Evolutionary conservation across 176 grass and related monocot species (phyloP).

Genomic region (Aegilops bicornis): DNA sequence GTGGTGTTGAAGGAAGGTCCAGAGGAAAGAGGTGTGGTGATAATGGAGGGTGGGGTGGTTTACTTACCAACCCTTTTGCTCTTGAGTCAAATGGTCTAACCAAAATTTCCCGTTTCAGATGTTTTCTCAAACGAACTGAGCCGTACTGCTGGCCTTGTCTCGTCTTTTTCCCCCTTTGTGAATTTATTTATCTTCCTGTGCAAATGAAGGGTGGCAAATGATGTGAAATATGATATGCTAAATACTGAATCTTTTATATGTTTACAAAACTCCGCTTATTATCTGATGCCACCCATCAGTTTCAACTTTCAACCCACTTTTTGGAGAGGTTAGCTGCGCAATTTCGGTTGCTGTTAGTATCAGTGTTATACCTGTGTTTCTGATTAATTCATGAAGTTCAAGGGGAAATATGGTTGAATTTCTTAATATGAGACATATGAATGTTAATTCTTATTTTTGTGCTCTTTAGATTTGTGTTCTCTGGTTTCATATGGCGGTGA

Average conservation of each 20-base stretch:
- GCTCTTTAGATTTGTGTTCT: not conserved
- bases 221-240: slow-evolving; percentile 48
- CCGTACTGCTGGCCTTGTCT: too few species aligned
- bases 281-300: slow-evolving; percentile 39
- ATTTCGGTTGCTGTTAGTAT: too few species aligned
- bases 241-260: slow-evolving; percentile 39
- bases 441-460: too few species aligned
- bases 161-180: too few species aligned
- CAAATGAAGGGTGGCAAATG: slow-evolving; percentile 20
- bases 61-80: slow-evolving; percentile 89
- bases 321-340: too few species aligned
- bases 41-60: not conserved
- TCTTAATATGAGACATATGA: slow-evolving; percentile 50
- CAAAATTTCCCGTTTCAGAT: slow-evolving; percentile 17
- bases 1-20: too few species aligned
- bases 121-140: too few species aligned
- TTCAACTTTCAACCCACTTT: not conserved
- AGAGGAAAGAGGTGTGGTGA: too few species aligned
- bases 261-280: slow-evolving; percentile 59
- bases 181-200: not conserved
- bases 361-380: slow-evolving; percentile 43
- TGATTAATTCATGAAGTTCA: slow-evolving; percentile 46
- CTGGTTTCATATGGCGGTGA: slow-evolving; percentile 19
- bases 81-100: slow-evolving; percentile 86
- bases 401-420: slow-evolving; percentile 62